Evolutionary conservation across 768 basidiomycete genomes (phyloP).

Genomic region (Asterophora lycoperdoides): DNA sequence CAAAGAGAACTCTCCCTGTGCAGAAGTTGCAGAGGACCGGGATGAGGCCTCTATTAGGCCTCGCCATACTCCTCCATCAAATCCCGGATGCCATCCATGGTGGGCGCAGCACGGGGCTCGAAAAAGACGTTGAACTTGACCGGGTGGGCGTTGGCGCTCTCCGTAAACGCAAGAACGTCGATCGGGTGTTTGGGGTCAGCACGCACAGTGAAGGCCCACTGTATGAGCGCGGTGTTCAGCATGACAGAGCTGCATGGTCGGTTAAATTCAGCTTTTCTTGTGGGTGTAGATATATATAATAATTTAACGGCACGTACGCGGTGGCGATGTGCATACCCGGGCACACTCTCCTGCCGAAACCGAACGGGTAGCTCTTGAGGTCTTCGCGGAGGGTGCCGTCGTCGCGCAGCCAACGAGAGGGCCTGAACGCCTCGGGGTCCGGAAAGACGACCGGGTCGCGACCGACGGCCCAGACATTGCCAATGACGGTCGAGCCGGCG

Average conservation of each 20-base stretch:
- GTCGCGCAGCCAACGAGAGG: conserved; percentile 50
- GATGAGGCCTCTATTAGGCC: not conserved
- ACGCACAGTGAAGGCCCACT: conserved; percentile 62
- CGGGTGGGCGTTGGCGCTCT: conserved; percentile 62
- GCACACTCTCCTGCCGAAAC: conserved; percentile 62
- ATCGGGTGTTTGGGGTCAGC: conserved; percentile 51
- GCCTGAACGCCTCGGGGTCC: conserved; percentile 55
- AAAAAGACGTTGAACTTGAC: conserved; percentile 57
- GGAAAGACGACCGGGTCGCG: conserved; percentile 56
- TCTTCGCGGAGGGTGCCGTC: conserved; percentile 48
- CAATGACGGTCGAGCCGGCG: conserved; percentile 52
- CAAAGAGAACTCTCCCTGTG: no score
- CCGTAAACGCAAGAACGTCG: conserved; percentile 56
- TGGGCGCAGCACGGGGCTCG: conserved; percentile 39
- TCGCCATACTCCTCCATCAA: conserved; percentile 38
- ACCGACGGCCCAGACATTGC: conserved; percentile 60
- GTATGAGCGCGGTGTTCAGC: conserved; percentile 56
- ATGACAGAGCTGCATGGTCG: conserved; percentile 50
- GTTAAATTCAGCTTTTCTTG: no score
- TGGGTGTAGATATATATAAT: no score
- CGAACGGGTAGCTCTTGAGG: conserved; percentile 49
- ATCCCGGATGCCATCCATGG: conserved; percentile 31
- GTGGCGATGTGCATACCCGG: conserved; percentile 61
- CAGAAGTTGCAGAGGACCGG: no score
- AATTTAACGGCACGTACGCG: conserved; percentile 23